Base-by-base conservation (phyloP, 2,329 filamentous ascomycete genomes). In the Penicillium sp. region DNA sequence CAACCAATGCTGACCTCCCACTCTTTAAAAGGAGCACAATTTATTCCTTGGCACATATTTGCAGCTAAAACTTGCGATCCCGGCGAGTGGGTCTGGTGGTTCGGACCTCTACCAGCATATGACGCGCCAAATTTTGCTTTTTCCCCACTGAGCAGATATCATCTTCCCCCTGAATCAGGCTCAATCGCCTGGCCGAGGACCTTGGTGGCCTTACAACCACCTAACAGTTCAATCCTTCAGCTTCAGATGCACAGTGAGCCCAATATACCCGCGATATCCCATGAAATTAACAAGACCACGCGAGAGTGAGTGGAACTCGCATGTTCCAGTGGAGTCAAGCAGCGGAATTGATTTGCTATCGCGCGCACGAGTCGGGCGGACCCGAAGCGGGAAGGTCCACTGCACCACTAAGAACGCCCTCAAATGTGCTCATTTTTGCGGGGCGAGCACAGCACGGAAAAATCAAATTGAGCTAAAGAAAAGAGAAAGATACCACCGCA, bases 351-450 rank as follows among this genome's bases (percentile, higher is more conserved):
- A 39, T 39, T 39, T 39, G 35, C 35, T 39, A 10, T 19, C n/a
- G 35, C 7, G 9, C 39, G 11, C 39, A 22, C 19, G 39, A 42
- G 39, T 42, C 39, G 39, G 39, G 39, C 4, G n/a, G 39, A 47
- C 22, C 50, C 54, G 43, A 54, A n/a, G 43, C 53, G 49, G 56
- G 39, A 52, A 31, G 52, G 10, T 54, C 60, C 60, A 60, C 57
- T 48, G 24, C 21, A 45, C 31, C 26, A 50, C 31, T 27, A 42
- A 33, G 54, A 62, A 60, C 35, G 35, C 53, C 31, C 60, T 51
- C 60, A 62, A 62, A 62, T 62, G 24, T 62, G 60, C 60, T 62
- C 60, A 62, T 27, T 24, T 31, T 54, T 46, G 42, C 42, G 37
- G 46, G 46, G 50, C 49, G 37, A 13, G 26, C 11, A 37, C 14